phyloP scores from a whole-genome alignment of 345 rosid genomes.

The Bruguiera parviflora region DNA sequence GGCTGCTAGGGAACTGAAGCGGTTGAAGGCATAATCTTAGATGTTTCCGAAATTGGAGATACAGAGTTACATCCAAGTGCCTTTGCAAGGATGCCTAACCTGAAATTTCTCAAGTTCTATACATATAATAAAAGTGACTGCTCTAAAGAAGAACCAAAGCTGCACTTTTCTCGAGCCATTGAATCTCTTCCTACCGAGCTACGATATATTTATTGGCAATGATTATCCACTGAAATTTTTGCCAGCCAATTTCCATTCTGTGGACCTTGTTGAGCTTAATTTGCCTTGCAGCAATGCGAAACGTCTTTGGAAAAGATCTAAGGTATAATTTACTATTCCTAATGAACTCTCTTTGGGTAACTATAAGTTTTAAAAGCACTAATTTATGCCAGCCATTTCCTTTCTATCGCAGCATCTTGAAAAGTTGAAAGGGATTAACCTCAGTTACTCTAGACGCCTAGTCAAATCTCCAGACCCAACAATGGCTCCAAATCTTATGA shows the following conservation, averaged over 20 bases:
- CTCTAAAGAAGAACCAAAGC: neutral
- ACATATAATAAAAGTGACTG: too few relatives aligned
- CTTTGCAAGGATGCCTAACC: neutral
- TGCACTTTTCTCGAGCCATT: neutral
- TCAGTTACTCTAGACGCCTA: neutral
- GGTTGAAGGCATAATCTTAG: conserved; percentile 8
- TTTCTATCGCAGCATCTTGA: neutral
- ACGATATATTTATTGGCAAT: neutral
- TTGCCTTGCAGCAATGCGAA: too few relatives aligned
- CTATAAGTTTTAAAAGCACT: neutral
- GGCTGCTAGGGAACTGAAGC: neutral
- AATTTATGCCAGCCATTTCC: neutral
- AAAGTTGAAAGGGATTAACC: neutral
- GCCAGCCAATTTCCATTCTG: conserved; percentile 6
- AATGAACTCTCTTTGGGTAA: neutral
- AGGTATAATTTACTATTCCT: neutral
- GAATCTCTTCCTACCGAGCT: conserved; percentile 6
- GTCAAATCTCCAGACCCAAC: neutral
- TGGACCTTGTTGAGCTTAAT: conserved; percentile 11
- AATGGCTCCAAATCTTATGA: neutral
- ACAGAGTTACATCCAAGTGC: neutral
- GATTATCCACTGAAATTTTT: conserved; percentile 1
- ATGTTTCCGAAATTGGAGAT: neutral
- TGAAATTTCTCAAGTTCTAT: conserved; percentile 2
- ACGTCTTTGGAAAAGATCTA: too few relatives aligned